Conservation (phyloP, 2,329 filamentous ascomycete species). For the Coniochaeta sp. region DNA sequence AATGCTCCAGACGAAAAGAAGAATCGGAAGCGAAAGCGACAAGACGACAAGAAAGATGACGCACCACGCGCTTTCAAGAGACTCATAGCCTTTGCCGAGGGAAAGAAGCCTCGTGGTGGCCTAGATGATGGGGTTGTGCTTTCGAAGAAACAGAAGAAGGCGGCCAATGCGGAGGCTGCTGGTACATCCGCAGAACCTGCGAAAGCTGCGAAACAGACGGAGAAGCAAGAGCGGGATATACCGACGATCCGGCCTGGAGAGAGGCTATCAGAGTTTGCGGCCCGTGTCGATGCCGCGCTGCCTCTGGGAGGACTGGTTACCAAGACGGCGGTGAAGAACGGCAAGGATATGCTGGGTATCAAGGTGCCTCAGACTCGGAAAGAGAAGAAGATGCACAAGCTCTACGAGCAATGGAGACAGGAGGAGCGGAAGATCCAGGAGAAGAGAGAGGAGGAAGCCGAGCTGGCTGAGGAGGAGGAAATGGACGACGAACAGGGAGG, state of each 20-base stretch:
- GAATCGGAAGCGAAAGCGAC: slow-evolving; percentile 38
- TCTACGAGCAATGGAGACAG: slow-evolving; percentile 70
- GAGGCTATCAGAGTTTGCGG: slow-evolving; percentile 70
- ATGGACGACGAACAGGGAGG: slow-evolving; percentile 47
- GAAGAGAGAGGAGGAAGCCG: slow-evolving; percentile 56
- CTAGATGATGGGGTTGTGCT: slow-evolving; percentile 60
- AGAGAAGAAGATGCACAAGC: slow-evolving; percentile 73
- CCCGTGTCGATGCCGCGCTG: slow-evolving; percentile 76
- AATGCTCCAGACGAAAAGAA: slow-evolving; percentile 26
- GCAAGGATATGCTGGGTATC: slow-evolving; percentile 55
- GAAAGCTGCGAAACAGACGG: not conserved
- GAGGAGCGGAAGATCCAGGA: slow-evolving; percentile 58
- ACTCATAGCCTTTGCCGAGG: slow-evolving; percentile 66
- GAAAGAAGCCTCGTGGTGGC: slow-evolving; percentile 53
- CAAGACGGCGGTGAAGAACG: slow-evolving; percentile 50
- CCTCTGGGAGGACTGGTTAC: slow-evolving; percentile 65
- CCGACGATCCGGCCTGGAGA: slow-evolving; percentile 79
- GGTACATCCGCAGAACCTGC: slow-evolving; percentile 12
- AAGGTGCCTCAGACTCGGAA: slow-evolving; percentile 71
- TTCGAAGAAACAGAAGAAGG: slow-evolving; percentile 21
- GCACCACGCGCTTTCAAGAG: slow-evolving; percentile 82
- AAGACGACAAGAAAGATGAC: slow-evolving; percentile 53
- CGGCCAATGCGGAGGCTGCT: slow-evolving; percentile 19
- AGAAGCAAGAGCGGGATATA: slow-evolving; percentile 14
- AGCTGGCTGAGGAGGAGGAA: slow-evolving; percentile 55